These are phyloP conservation scores for Mrakia gelida DNA, from an alignment of 768 basidiomycete species.

Conservation along the genomic window DNA sequence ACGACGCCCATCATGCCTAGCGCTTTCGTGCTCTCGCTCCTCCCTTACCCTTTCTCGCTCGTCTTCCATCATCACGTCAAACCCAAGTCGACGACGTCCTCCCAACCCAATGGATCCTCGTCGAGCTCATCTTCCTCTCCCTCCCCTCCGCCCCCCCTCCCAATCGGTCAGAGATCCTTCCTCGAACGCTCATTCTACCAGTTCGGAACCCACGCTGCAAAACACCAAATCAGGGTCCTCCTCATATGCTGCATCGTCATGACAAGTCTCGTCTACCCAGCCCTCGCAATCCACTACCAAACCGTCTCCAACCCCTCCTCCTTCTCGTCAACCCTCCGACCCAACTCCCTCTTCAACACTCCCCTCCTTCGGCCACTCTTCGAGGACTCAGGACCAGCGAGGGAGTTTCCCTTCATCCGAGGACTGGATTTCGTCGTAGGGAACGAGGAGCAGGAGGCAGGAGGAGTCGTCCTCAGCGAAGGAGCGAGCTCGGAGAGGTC, in stretches of 20 bases:
- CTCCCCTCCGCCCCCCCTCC: not conserved
- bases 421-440: not conserved
- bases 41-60: constrained; percentile 20
- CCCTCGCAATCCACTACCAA: constrained; percentile 63
- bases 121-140: not conserved
- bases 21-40: constrained; percentile 29
- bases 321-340: constrained; percentile 53
- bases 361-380: constrained; percentile 50
- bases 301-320: constrained; percentile 26
- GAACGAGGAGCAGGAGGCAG: not conserved
- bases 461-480: not conserved
- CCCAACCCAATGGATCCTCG: not conserved
- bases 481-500: not conserved
- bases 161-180: constrained; percentile 7
- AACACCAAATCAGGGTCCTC: constrained; percentile 71
- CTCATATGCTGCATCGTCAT: constrained; percentile 82
- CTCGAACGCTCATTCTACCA: constrained; percentile 20
- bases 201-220: constrained; percentile 25
- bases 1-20: constrained; percentile 1
- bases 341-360: constrained; percentile 53
- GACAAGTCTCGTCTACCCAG: constrained; percentile 85
- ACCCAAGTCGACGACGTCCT: not conserved
- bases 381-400: constrained; percentile 54
- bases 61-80: constrained; percentile 1
- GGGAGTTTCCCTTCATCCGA: constrained; percentile 38